Conservation (phyloP, 1,284 basidiomycete species). For the Rhodotorula sp. region DNA sequence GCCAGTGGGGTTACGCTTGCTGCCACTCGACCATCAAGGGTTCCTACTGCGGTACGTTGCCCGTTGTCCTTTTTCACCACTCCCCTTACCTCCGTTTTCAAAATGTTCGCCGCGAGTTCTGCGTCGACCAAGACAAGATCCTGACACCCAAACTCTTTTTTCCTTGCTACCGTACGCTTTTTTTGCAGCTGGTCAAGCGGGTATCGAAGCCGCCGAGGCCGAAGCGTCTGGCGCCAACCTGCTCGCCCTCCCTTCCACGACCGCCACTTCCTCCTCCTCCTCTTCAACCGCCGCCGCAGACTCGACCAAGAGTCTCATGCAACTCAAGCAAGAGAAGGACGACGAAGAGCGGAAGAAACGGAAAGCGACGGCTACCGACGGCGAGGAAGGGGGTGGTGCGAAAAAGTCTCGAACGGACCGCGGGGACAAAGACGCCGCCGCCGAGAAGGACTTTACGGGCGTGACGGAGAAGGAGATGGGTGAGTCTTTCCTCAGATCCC, state of each 20-base stretch:
- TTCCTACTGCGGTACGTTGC: conserved; percentile 71
- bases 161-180: not conserved
- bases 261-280: conserved; percentile 6
- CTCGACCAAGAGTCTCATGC: conserved; percentile 58
- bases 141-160: conserved; percentile 10
- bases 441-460: conserved; percentile 56
- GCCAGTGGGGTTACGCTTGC: conserved; percentile 90
- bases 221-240: conserved; percentile 48
- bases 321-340: conserved; percentile 65
- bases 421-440: conserved; percentile 46
- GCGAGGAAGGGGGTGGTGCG: conserved; percentile 32
- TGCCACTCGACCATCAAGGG: conserved; percentile 84
- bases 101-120: too few species aligned
- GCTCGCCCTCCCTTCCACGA: conserved; percentile 3
- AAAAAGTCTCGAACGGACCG: conserved; percentile 45
- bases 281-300: conserved; percentile 43
- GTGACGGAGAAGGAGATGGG: conserved; percentile 91
- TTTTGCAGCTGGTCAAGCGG: conserved; percentile 40
- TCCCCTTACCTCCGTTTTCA: too few species aligned
- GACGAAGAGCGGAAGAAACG: conserved; percentile 74
- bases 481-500: conserved; percentile 57
- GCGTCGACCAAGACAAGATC: not conserved
- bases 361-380: conserved; percentile 60
- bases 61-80: not conserved
- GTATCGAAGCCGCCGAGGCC: conserved; percentile 56